Percentiles rank a stretch among this genome's conserved stretches.
Conservation (phyloP, 371 early-diverging fungal genomes). For the Phascolomyces articulosus region DNA sequence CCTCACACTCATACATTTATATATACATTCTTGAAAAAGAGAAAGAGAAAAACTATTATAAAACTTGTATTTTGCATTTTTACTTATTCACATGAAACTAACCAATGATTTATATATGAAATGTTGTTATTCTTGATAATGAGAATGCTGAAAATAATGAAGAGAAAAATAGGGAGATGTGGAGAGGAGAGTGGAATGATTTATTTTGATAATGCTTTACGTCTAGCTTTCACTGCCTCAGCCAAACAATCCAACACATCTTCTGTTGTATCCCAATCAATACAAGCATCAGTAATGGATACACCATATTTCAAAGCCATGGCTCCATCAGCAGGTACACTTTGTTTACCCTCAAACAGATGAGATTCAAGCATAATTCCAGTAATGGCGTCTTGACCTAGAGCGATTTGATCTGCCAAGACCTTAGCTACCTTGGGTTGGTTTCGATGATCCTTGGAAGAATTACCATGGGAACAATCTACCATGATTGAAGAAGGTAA, state of each 20-base stretch:
- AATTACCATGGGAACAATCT: conserved; percentile 88
- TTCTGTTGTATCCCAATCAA: conserved; percentile 78
- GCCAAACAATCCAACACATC: conserved; percentile 71
- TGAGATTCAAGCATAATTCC: conserved; percentile 97
- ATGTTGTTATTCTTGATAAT: background rate
- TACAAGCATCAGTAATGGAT: conserved; percentile 87
- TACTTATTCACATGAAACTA: no score
- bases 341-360: conserved; percentile 83
- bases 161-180: no score
- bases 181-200: no score
- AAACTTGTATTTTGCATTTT: conserved; percentile 3
- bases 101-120: background rate
- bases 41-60: background rate
- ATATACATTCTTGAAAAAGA: no score
- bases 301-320: conserved; percentile 77
- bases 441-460: conserved; percentile 71
- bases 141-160: no score
- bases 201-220: conserved; percentile 1
- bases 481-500: conserved; percentile 68
- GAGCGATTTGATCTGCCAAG: conserved; percentile 64
- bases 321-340: conserved; percentile 71
- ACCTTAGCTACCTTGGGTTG: conserved; percentile 66
- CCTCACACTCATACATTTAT: no score
- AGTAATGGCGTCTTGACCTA: conserved; percentile 71
- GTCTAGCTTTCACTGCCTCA: conserved; percentile 59